These are phyloP conservation scores for Grigorovia jiainica DNA, from an alignment of 805 yeast species.

Conservation along the genomic window DNA sequence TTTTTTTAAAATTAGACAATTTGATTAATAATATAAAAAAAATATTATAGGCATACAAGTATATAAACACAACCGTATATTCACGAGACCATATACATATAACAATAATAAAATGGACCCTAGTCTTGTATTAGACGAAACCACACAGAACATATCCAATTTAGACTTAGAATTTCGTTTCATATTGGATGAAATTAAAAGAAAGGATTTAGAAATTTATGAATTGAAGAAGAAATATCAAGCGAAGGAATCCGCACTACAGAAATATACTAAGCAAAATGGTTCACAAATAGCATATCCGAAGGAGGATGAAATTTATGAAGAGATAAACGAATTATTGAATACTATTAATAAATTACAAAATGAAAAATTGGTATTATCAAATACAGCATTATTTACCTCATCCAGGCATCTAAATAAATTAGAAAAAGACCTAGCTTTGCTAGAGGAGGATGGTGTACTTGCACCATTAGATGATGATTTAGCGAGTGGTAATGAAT, in stretches of 20 bases:
- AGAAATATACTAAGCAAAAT: constrained; percentile 70
- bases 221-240: constrained; percentile 59
- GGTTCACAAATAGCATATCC: constrained; percentile 78
- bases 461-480: constrained; percentile 46
- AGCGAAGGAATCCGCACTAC: constrained; percentile 69
- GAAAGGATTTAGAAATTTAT: constrained; percentile 54
- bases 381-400: constrained; percentile 74
- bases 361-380: constrained; percentile 64
- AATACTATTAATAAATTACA: constrained; percentile 52
- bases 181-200: constrained; percentile 66
- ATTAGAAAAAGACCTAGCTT: constrained; percentile 66
- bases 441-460: constrained; percentile 72
- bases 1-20: no score
- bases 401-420: constrained; percentile 65
- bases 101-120: constrained; percentile 57
- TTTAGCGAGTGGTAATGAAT: constrained; percentile 21
- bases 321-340: constrained; percentile 62
- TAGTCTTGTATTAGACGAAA: constrained; percentile 69
- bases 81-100: not conserved
- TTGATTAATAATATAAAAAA: no score
- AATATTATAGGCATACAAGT: not conserved
- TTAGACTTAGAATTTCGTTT: constrained; percentile 82
- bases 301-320: constrained; percentile 58
- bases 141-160: constrained; percentile 65
- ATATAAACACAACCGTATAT: not conserved